Evolutionary conservation across 73 alveolate species (phyloP).

Genomic region (Paramecium tetraurelia): DNA sequence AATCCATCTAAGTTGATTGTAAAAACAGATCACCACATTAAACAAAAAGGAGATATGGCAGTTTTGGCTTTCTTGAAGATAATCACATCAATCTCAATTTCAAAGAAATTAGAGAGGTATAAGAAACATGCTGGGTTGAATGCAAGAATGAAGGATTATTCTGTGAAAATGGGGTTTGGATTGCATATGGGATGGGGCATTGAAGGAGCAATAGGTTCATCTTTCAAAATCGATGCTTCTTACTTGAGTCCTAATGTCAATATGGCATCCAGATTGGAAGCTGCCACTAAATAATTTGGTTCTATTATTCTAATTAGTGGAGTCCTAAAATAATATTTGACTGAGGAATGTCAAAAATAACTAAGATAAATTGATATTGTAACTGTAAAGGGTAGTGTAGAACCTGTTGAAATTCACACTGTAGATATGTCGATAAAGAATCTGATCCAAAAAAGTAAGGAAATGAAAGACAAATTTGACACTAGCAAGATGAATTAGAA

Average conservation of each 20-base stretch:
- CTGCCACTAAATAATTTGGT: constrained; percentile 90
- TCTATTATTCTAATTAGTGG: constrained; percentile 70
- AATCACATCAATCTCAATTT: constrained; percentile 69
- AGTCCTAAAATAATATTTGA: constrained; percentile 31
- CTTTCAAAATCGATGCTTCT: constrained; percentile 93
- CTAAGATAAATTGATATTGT: constrained; percentile 74
- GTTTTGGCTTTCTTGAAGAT: constrained; percentile 71
- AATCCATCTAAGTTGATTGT: constrained; percentile 68
- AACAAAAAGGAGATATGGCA: constrained; percentile 75
- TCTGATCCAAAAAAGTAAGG: constrained; percentile 2
- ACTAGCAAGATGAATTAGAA: neutral
- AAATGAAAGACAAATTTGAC: constrained; percentile 19
- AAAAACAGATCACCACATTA: constrained; percentile 18
- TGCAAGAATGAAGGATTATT: constrained; percentile 76
- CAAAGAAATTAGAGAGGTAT: constrained; percentile 78
- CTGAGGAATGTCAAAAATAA: constrained; percentile 54
- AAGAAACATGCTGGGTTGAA: constrained; percentile 71
- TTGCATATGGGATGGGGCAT: constrained; percentile 95
- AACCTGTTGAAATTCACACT: constrained; percentile 69
- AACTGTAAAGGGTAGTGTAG: constrained; percentile 72
- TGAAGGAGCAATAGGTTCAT: constrained; percentile 95
- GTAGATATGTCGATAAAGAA: constrained; percentile 43
- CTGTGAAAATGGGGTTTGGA: constrained; percentile 94
- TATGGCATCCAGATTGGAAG: constrained; percentile 95
- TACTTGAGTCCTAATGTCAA: constrained; percentile 92